Evolutionary conservation across 2,329 filamentous ascomycete species (phyloP), one percentile per base, ranked within the genome.

Genomic region (Nemania serpens): DNA sequence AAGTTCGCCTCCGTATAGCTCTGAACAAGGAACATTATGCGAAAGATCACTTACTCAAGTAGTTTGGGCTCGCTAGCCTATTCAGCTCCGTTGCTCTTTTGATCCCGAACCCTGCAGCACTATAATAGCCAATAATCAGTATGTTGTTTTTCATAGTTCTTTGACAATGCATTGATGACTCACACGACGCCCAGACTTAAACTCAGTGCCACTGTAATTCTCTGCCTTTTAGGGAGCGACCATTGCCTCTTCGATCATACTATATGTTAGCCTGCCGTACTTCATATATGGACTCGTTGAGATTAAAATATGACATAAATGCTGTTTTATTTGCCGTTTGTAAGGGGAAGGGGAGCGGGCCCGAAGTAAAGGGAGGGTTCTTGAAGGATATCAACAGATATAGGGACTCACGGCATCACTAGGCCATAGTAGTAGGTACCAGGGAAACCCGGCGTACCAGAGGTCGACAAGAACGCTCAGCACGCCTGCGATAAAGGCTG

Each of bases 181-280:
- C 56, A 69, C 67, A 67, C 55, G 6, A 67, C 15, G 1, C 66
- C 64, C 4, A 68, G 29, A 25, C 66, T 67, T 41, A 67, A 43
- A 61, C 66, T 65, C 15, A 22, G 17, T 11, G 47, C 55, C 12
- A 63, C 39, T 9, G 52, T 17, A 12, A 63, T 41, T 45, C 63
- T 68, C 17, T 62, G 56, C 17, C 43, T 50, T 49, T n/a, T 13
- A 41, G n/a, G 58, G 37, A 34, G 53, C 58, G 13, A 43, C 13
- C 22, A 17, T 6, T 39, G 5, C 33, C 49, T 36, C 50, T 59
- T n/a, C 43, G n/a, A 29, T 41, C 9, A 3, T 36, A 15, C 43
- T 11, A 49, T 29, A 3, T 29, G 7, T 59, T 22, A 59, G 45
- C n/a, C 5, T 13, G 4, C 3, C 13, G 22, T 18, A 12, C n/a